Conservation (phyloP, 2,329 filamentous ascomycete species). For the Pseudocercospora fuligena region DNA sequence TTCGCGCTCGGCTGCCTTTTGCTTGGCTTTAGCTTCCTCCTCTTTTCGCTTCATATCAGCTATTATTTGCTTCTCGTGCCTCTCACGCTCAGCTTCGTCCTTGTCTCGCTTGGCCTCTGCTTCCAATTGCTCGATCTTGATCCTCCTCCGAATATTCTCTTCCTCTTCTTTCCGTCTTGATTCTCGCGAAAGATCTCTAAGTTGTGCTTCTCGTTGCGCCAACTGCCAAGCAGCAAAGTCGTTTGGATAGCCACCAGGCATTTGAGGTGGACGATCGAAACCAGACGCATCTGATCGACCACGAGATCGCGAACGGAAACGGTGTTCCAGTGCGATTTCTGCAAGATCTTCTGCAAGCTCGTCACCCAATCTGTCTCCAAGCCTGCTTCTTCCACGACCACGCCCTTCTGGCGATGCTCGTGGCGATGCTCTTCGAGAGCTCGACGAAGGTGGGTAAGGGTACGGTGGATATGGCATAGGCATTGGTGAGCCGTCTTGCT, state of each 20-base stretch:
- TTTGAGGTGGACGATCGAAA: conserved; percentile 28
- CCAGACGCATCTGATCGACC: conserved; percentile 36
- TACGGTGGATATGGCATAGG: conserved; percentile 24
- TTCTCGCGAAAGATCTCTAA: conserved; percentile 42
- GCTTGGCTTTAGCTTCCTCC: conserved; percentile 43
- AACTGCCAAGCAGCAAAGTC: conserved; percentile 35
- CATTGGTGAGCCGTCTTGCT: conserved; percentile 26
- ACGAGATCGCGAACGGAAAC: conserved; percentile 42
- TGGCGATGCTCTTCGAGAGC: conserved; percentile 29
- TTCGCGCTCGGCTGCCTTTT: conserved; percentile 41
- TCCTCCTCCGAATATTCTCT: conserved; percentile 39
- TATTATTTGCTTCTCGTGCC: conserved; percentile 43
- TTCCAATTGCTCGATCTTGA: conserved; percentile 38
- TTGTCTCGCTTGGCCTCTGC: conserved; percentile 44
- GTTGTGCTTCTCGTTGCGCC: conserved; percentile 43
- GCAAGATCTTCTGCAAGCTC: conserved; percentile 39
- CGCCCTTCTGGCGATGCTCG: conserved; percentile 29
- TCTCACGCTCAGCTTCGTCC: conserved; percentile 43
- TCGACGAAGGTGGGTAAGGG: conserved; percentile 35
- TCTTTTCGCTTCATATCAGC: conserved; percentile 48
- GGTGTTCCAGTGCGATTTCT: conserved; percentile 37
- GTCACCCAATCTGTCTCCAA: conserved; percentile 32
- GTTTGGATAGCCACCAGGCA: conserved; percentile 20
- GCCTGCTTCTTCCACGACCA: conserved; percentile 26
- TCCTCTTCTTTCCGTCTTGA: conserved; percentile 44